A percentile compares a stretch with the other conserved stretches of the same genome.
phyloP scores from a whole-genome alignment of 108 stramenopile species.

The Chaetoceros muelleri region DNA sequence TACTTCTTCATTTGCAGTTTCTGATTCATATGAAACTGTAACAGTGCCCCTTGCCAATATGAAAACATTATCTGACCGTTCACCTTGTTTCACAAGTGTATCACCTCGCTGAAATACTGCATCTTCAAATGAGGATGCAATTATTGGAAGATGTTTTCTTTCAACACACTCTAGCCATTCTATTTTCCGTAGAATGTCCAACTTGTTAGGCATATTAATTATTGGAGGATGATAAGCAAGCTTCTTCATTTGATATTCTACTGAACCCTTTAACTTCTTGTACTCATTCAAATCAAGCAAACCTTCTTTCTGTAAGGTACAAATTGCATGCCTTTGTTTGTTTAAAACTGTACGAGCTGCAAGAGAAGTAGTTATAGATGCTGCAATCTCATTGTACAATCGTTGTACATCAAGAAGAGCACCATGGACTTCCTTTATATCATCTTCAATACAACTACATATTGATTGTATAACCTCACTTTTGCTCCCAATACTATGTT shows the following conservation, averaged over 20 bases:
- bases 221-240: slow-evolving; percentile 14
- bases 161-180: slow-evolving; percentile 12
- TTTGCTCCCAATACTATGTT: background rate
- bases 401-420: slow-evolving; percentile 12
- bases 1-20: slow-evolving; percentile 1
- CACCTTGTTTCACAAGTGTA: slow-evolving; percentile 8
- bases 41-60: slow-evolving; percentile 20
- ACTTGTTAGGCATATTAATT: slow-evolving; percentile 12
- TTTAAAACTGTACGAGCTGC: slow-evolving; percentile 16
- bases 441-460: slow-evolving; percentile 19
- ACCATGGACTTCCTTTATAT: slow-evolving; percentile 5
- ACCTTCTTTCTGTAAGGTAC: slow-evolving; percentile 13
- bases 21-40: slow-evolving; percentile 1
- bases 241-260: slow-evolving; percentile 18
- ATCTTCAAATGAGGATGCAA: slow-evolving; percentile 10
- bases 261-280: slow-evolving; percentile 4
- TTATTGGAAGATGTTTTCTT: background rate
- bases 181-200: slow-evolving; percentile 10
- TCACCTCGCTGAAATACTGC: slow-evolving; percentile 7
- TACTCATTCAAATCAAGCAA: slow-evolving; percentile 12
- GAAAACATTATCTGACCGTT: slow-evolving; percentile 7
- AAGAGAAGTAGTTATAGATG: slow-evolving; percentile 10
- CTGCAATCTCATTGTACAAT: slow-evolving; percentile 17
- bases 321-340: slow-evolving; percentile 8
- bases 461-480: too few species aligned